Percentiles rank a stretch among this genome's conserved stretches.
Conservation (phyloP, 2,329 filamentous ascomycete species). For the Aspergillus persii region DNA sequence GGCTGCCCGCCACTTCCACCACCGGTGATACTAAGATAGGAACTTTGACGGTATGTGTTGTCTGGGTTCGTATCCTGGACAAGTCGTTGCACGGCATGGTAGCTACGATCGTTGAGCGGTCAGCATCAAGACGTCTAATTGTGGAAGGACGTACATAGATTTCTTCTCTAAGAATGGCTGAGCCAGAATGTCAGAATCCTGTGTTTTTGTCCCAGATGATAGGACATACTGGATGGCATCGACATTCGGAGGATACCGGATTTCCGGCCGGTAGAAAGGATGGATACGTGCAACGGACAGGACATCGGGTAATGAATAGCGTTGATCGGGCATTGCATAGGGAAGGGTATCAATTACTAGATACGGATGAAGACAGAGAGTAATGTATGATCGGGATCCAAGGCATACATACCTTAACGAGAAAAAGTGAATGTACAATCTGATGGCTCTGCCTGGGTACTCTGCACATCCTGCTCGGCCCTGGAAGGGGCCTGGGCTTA, state of each 20-base stretch:
- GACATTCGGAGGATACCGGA: constrained; percentile 31
- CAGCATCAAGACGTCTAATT: not conserved
- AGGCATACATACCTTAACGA: too few species aligned
- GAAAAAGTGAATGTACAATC: too few species aligned
- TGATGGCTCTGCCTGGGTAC: too few species aligned
- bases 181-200: not conserved
- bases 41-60: constrained; percentile 39
- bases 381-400: not conserved
- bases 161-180: constrained; percentile 4
- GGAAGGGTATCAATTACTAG: not conserved
- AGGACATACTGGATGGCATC: constrained; percentile 5
- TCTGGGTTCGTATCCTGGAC: constrained; percentile 30
- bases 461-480: too few species aligned
- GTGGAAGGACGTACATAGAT: not conserved
- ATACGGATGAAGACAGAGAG: not conserved
- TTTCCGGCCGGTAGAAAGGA: constrained; percentile 33
- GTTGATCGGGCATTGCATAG: not conserved
- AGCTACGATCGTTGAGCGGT: constrained; percentile 24
- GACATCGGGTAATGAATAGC: constrained; percentile 25
- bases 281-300: constrained; percentile 36
- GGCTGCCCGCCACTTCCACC: constrained; percentile 35
- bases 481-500: too few species aligned
- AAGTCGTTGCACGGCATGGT: constrained; percentile 35
- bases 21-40: constrained; percentile 44
- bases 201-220: not conserved